Conservation (phyloP, 2,329 filamentous ascomycete genomes). For the Fusarium tjaetaba region DNA sequence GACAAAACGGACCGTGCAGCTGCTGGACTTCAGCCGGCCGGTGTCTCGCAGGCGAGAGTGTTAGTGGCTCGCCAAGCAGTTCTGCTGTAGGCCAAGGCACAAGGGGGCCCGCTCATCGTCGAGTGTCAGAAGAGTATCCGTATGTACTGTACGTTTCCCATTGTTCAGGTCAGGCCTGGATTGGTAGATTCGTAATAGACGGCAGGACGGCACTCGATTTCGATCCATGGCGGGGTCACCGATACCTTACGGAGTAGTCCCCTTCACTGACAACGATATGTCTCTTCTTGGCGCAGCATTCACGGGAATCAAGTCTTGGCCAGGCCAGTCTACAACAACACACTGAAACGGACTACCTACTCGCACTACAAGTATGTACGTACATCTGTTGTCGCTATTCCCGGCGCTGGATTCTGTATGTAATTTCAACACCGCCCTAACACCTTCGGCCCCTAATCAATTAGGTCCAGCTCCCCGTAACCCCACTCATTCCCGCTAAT, state of each 20-base stretch:
- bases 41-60: slow-evolving; percentile 36
- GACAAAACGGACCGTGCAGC: slow-evolving; percentile 36
- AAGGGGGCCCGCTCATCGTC: background rate
- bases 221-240: background rate
- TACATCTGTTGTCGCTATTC: background rate
- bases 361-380: too few species aligned
- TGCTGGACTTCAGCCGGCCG: slow-evolving; percentile 5
- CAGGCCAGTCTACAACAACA: background rate
- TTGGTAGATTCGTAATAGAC: slow-evolving; percentile 26
- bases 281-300: slow-evolving; percentile 9
- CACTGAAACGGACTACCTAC: too few species aligned
- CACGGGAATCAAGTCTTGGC: slow-evolving; percentile 8
- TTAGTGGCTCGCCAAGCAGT: slow-evolving; percentile 33
- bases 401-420: background rate
- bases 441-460: slow-evolving; percentile 1
- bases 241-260: background rate
- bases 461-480: background rate
- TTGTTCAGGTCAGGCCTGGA: slow-evolving; percentile 31
- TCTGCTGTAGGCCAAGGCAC: slow-evolving; percentile 1
- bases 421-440: slow-evolving; percentile 12
- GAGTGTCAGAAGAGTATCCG: background rate
- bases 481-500: slow-evolving; percentile 9
- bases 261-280: background rate
- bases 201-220: background rate
- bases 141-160: slow-evolving; percentile 2